Evolutionary conservation across 768 basidiomycete species (phyloP), one percentile per base, ranked within the genome.

Genomic region (Mycena galericulata): DNA sequence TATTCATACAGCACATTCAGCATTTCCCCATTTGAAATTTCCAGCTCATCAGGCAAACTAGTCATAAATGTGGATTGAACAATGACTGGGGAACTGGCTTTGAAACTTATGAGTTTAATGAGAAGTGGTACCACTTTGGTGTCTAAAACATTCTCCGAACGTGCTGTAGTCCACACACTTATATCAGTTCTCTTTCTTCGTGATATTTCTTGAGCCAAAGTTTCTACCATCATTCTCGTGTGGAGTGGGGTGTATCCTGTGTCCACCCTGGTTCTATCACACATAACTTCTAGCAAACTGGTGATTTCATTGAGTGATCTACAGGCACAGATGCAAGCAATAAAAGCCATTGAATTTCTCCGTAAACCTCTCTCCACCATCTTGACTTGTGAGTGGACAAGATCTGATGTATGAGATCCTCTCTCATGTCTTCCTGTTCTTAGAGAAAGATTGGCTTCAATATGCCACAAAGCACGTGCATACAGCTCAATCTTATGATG

Each of bases 311-410:
- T 58, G 32, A 66, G 56, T 17, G n/a, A 41, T 50, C 65, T 58
- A n/a, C 65, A 66, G 24, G 65, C 54, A 59, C 56, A 66, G 38
- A 66, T 66, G 55, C 65, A 66, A 18, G 56, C 65, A 66, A 58
- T 20, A 22, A 66, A 66, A 59, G 65, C 47, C 17, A 20, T 4
- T 40, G 53, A 22, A 66, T 66, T 51, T 29, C 22, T 22, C 15
- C 41, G 65, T 17, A 66, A 59, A 38, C 30, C 17, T 30, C 29
- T 4, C 56, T 66, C 56, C 22, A 41, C 50, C 47, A 58, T 66
- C n/a, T 66, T 49, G 43, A 66, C 38, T 32, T 66, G 46, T 59
- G 53, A 57, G 22, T 41, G 47, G 49, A 66, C 56, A 62, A 51
- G 61, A 62, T 62, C 61, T 24, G 61, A 9, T 32, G 22, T 53